Evolutionary conservation across 441 rosid genomes (phyloP), one percentile per base, ranked within the genome.

Genomic region (Manihot esculenta): DNA sequence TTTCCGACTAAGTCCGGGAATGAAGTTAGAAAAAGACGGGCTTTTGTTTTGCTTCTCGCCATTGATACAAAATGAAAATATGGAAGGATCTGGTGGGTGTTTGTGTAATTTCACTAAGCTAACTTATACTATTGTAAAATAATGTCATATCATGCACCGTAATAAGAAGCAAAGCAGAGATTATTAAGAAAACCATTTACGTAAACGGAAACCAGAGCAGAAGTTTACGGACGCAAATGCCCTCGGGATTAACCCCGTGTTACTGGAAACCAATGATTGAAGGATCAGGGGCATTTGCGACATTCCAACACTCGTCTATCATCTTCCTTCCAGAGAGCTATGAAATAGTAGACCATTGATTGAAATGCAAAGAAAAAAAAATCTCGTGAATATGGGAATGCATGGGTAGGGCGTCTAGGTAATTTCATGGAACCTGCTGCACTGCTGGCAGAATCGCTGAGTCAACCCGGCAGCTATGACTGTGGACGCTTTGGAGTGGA

Each of bases 361-460:
- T 64, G 17, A 26, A 48, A 15, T 23, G 59, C 3, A 35, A 35
- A 30, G 2, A 27, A 45, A 45, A 57, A 62, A 62, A 62, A n/a
- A n/a, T n/a, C n/a, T n/a, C 62, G 74, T 24, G 35, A 72, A 72
- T 12, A 33, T 45, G 76, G 66, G 65, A 59, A 35, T 75, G 74
- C 74, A 74, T 61, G 80, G 76, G 59, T 66, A 65, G 81, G 85
- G 67, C 51, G 50, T 50, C 70, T 30, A 21, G 51, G 78, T 76
- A 72, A 81, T 59, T 78, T 78, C 49, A 35, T 4, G 26, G 48
- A 83, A 90, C 99, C 99, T 92, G 97, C 99, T 95, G 63, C 99
- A 95, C 84, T 95, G 99, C 79, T 95, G 99, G 84, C 98, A 95
- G 87, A 95, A 95, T 45, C 99, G 91, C 84, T 93, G 99, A 79